Evolutionary conservation across 768 basidiomycete genomes (phyloP), one percentile per base, ranked within the genome.

Genomic region (Sarcomyxa edulis): DNA sequence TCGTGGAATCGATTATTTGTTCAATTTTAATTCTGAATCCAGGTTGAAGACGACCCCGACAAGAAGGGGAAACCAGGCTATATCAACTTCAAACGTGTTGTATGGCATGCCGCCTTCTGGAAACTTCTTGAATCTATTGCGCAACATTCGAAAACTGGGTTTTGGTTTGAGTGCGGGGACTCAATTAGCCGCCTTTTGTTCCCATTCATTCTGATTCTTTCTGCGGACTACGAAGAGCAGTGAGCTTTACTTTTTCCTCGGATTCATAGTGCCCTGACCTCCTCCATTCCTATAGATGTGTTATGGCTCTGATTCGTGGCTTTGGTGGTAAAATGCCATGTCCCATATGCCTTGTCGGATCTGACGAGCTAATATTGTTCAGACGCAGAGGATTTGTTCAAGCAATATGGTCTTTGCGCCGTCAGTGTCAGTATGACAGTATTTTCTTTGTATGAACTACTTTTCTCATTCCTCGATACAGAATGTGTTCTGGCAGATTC

Each of bases 151-250:
- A 23, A 43, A 5, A 49, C 36, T 2, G 65, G 66, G 1, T 41
- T 23, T 5, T 29, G 28, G 12, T 35, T 49, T 16, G n/a, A 39
- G 8, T 66, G 58, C 42, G 56, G 55, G 7, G 52, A 65, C 44
- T 46, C 47, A 3, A 43, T 62, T 9, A 2, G 18, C 2, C 55
- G 51, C 0, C 45, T 27, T 9, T 28, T 72, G 0, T 71, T 55
- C 21, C 67, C 65, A 1, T 19, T 62, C 6, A 50, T 72, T 14
- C 22, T 67, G 0, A 65, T 70, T 3, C 45, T 69, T 1, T 64
- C 59, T 6, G 58, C 61, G 4, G 67, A 72, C 37, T 72, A 68
- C 37, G 61, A 72, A 42, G 69, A 74, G 54, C 62, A 65, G 71
- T 72, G 56, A 18, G 63, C 54, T 35, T 33, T 33, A n/a, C n/a